Conservation (phyloP, 164 flowering plant genomes). For the grape (Vitis vinifera) region ASM3070453v1 NC_081811.1:4860501-4861000, state of each 20-base stretch:
- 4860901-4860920: slow-evolving; percentile 66
- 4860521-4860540: slow-evolving; percentile 95
- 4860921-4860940: slow-evolving; percentile 93
- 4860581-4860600: not conserved
- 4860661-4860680: slow-evolving; percentile 1
- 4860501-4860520: slow-evolving; percentile 80
- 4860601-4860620: slow-evolving; percentile 4
- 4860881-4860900: not conserved
- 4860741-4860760: slow-evolving; percentile 92
- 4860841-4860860: too few species aligned
- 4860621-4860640: slow-evolving; percentile 6
- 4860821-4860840: too few species aligned
- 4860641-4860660: not conserved
- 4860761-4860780: slow-evolving; percentile 63
- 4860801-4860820: too few species aligned
- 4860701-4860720: slow-evolving; percentile 92
- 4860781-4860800: too few species aligned
- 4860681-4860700: slow-evolving; percentile 93
- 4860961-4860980: slow-evolving; percentile 88
- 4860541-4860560: slow-evolving; percentile 95
- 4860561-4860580: slow-evolving; percentile 69
- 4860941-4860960: slow-evolving; percentile 91
- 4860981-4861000: slow-evolving; percentile 96
- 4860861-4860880: too few species aligned
- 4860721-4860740: slow-evolving; percentile 97